A percentile compares a stretch with the other conserved stretches of the same genome.
phyloP scores from a whole-genome alignment of 257 asterid species.

The Perilla frutescens region DNA sequence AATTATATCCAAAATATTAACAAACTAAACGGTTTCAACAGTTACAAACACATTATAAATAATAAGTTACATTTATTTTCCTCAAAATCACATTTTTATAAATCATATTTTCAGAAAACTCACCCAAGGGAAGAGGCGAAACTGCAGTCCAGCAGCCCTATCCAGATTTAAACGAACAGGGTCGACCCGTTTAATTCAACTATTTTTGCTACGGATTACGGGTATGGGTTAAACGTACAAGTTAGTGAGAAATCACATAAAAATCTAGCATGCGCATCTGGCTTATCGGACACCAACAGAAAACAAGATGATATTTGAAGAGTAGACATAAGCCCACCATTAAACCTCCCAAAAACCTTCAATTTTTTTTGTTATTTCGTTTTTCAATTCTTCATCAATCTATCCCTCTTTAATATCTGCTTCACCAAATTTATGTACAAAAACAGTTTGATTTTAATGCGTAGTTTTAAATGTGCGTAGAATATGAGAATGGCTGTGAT shows the following conservation, averaged over 20 bases:
- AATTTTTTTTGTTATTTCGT: neutral
- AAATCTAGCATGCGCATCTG: constrained; percentile 22
- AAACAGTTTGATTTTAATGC: neutral
- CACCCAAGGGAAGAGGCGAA: no score
- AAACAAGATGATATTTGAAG: constrained; percentile 14
- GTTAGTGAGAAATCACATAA: neutral
- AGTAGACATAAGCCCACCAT: constrained; percentile 29
- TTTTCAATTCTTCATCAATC: constrained; percentile 16
- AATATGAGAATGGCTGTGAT: constrained; percentile 57
- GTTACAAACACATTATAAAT: no score
- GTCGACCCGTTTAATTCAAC: no score
- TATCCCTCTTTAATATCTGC: neutral
- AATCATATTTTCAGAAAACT: no score
- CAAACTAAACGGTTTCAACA: no score
- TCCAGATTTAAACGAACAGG: no score
- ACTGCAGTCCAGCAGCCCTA: no score
- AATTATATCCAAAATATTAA: no score
- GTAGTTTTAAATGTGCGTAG: constrained; percentile 13
- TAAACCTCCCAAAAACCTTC: constrained; percentile 44
- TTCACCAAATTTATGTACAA: constrained; percentile 3
- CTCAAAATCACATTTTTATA: no score
- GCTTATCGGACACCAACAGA: neutral
- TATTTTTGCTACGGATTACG: neutral
- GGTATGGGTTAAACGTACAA: constrained; percentile 8
- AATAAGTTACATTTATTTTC: no score